Conservation (phyloP, 1,284 basidiomycete species). For the Austroboletus sp. region DNA sequence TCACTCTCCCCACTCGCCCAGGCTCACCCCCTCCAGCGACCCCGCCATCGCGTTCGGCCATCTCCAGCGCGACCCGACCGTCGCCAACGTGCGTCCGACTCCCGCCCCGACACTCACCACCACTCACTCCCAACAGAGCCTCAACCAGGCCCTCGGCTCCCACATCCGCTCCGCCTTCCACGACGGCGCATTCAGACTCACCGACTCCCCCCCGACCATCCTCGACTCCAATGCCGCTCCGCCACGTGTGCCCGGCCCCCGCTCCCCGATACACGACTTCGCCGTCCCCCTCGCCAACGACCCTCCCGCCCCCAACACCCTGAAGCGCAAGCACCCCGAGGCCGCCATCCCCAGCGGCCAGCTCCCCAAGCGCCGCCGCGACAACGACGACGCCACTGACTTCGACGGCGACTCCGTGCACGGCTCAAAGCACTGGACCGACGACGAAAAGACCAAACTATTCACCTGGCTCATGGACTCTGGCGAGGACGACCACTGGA, state of each 20-base stretch:
- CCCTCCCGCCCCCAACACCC: constrained; percentile 15
- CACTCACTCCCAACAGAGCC: constrained; percentile 22
- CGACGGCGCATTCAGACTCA: constrained; percentile 25
- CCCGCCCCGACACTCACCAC: neutral
- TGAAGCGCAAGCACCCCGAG: constrained; percentile 52
- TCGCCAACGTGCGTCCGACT: constrained; percentile 23
- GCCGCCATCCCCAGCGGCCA: constrained; percentile 31
- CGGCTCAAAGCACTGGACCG: constrained; percentile 74
- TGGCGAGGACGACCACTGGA: constrained; percentile 68
- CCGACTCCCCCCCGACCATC: constrained; percentile 33
- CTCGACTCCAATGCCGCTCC: constrained; percentile 24
- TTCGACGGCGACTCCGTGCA: constrained; percentile 48
- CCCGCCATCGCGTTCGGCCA: constrained; percentile 32
- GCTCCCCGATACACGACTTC: constrained; percentile 33
- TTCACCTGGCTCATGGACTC: constrained; percentile 68
- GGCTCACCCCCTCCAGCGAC: constrained; percentile 18
- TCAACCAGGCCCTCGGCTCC: constrained; percentile 33
- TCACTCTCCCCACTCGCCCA: constrained; percentile 7
- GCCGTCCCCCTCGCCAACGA: constrained; percentile 28
- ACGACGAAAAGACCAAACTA: constrained; percentile 65
- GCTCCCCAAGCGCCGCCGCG: constrained; percentile 45
- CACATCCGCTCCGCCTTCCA: constrained; percentile 30
- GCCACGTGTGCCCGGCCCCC: constrained; percentile 27
- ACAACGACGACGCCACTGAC: constrained; percentile 38
- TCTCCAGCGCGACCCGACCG: constrained; percentile 33